These are phyloP conservation scores for Tylopilus plumbeoviolaceoides DNA, from an alignment of 768 basidiomycete genomes.

Conservation along the genomic window DNA sequence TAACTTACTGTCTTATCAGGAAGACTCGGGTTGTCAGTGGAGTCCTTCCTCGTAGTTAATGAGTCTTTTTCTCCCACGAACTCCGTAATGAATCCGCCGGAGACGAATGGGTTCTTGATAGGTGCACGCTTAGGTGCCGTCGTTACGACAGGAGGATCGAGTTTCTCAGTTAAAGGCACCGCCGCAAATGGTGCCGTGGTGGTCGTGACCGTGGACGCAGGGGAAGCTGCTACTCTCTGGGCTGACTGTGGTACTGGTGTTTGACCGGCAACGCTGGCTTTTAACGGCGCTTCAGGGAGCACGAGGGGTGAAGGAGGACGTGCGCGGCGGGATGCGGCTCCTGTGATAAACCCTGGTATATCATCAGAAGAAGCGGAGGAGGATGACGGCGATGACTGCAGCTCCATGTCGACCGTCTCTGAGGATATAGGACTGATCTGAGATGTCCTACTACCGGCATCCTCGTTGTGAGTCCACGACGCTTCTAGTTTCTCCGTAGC, in stretches of 20 bases:
- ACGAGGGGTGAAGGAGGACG: slow-evolving; percentile 24
- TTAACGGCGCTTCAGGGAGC: slow-evolving; percentile 15
- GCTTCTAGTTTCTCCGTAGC: slow-evolving; percentile 14
- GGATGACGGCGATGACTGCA: slow-evolving; percentile 32
- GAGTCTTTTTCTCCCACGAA: slow-evolving; percentile 34
- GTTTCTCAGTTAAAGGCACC: slow-evolving; percentile 12
- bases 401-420: slow-evolving; percentile 33
- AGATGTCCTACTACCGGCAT: slow-evolving; percentile 25
- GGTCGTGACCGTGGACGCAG: slow-evolving; percentile 14
- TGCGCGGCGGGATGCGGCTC: slow-evolving; percentile 25
- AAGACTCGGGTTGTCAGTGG: slow-evolving; percentile 12
- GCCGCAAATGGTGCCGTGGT: slow-evolving; percentile 3
- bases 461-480: slow-evolving; percentile 21
- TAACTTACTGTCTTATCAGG: slow-evolving; percentile 16
- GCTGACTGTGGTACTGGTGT: slow-evolving; percentile 12
- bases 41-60: slow-evolving; percentile 18
- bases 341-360: slow-evolving; percentile 33
- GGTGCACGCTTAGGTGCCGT: slow-evolving; percentile 14
- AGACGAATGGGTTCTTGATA: slow-evolving; percentile 44
- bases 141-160: slow-evolving; percentile 2
- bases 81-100: slow-evolving; percentile 46
- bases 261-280: slow-evolving; percentile 6
- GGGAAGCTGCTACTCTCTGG: slow-evolving; percentile 17
- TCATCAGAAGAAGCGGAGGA: slow-evolving; percentile 25
- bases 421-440: slow-evolving; percentile 31